Percentiles rank a stretch among this genome's conserved stretches.
Evolutionary conservation across 352 stramenopile genomes (phyloP).

Genomic region (Phytophthora macrochlamydospora): DNA sequence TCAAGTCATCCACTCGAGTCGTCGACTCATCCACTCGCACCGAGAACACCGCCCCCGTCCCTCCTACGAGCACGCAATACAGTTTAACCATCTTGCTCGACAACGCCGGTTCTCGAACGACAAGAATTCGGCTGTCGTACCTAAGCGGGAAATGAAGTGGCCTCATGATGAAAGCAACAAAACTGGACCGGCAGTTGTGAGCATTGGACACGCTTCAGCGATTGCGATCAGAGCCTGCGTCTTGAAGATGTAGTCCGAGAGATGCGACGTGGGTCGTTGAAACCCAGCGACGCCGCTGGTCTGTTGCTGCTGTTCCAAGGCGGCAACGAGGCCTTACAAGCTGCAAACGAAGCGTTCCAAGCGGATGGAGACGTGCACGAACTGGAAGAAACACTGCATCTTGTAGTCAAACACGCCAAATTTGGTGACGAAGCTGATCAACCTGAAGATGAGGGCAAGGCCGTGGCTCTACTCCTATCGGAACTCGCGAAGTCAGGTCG

Average conservation of each 20-base stretch:
- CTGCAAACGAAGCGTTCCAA: conserved; percentile 69
- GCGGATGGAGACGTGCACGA: conserved; percentile 76
- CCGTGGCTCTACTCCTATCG: conserved; percentile 39
- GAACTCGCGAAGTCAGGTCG: conserved; percentile 38
- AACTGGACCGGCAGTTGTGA: no score
- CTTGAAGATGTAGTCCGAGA: conserved; percentile 71
- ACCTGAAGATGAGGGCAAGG: conserved; percentile 31
- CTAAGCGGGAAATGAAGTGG: no score
- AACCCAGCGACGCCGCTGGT: conserved; percentile 59
- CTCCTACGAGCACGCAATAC: no score
- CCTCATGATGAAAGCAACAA: conserved; percentile 59
- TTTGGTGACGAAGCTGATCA: conserved; percentile 41
- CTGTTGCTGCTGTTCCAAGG: conserved; percentile 65
- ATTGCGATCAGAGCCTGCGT: conserved; percentile 41
- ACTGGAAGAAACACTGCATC: conserved; percentile 76
- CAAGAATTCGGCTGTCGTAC: no score
- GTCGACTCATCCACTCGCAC: no score
- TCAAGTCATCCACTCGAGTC: no score
- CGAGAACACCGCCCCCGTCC: no score
- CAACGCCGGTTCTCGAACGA: no score
- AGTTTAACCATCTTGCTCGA: no score
- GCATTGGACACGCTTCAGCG: no score
- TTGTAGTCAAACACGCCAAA: conserved; percentile 82
- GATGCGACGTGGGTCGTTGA: conserved; percentile 62
- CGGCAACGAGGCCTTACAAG: conserved; percentile 75